Percentiles rank a stretch among this genome's conserved stretches.
Conservation (phyloP, 768 basidiomycete species). For the Lactifluus volemus region DNA sequence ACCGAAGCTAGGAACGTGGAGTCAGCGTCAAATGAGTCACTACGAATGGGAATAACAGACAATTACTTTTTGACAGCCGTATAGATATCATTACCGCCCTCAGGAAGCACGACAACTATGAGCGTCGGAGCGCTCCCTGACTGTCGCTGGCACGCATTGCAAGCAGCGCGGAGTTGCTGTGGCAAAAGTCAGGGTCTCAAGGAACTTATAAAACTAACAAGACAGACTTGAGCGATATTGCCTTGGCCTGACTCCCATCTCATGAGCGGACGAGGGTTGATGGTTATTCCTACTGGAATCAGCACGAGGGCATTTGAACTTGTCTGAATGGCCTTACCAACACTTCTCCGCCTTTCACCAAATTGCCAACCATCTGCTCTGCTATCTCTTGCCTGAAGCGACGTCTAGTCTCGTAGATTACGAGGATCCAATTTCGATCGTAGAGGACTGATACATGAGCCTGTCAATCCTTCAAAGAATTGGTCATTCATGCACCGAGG, state of each 20-base stretch:
- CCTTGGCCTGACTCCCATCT: conserved; percentile 52
- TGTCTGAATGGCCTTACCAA: conserved; percentile 40
- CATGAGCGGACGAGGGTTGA: conserved; percentile 36
- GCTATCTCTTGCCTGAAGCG: conserved; percentile 43
- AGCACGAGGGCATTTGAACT: not conserved
- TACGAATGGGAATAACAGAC: not conserved
- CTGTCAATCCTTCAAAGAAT: conserved; percentile 52
- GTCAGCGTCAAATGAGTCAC: not conserved
- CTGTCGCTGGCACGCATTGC: conserved; percentile 35
- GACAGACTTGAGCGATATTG: conserved; percentile 27
- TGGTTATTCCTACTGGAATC: conserved; percentile 44
- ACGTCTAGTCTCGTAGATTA: conserved; percentile 52
- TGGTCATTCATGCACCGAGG: not conserved
- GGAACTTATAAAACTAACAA: not conserved
- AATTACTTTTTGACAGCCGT: conserved; percentile 70
- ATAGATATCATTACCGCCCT: conserved; percentile 62
- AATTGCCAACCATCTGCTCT: conserved; percentile 44
- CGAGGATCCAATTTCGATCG: conserved; percentile 53
- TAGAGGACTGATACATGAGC: conserved; percentile 48
- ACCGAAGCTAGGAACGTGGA: not conserved
- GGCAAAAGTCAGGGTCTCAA: not conserved
- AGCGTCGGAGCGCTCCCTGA: conserved; percentile 25
- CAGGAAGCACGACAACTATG: conserved; percentile 8
- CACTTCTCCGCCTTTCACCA: conserved; percentile 40
- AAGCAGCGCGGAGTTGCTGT: conserved; percentile 44